Percentiles rank a stretch among this genome's conserved stretches.
Conservation (phyloP, 2,329 filamentous ascomycete genomes). For the Colletotrichum brevisporum region DNA sequence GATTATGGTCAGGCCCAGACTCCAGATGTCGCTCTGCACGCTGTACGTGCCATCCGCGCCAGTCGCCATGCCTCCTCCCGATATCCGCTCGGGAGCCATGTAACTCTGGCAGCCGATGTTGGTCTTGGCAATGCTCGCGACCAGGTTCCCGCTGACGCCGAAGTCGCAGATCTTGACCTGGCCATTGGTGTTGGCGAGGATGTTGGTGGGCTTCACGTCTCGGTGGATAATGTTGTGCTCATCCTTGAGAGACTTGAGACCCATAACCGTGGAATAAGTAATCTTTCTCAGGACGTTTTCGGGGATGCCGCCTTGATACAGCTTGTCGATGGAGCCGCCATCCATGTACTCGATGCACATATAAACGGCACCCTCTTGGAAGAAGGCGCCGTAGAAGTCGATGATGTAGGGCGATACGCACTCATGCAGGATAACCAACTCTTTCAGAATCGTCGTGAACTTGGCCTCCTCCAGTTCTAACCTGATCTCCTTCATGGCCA, state of each 20-base stretch:
- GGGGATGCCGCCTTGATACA: conserved; percentile 91
- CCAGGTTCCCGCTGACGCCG: conserved; percentile 94
- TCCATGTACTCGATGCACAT: conserved; percentile 99
- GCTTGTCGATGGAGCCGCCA: conserved; percentile 95
- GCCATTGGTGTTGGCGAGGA: conserved; percentile 88
- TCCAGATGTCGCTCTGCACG: conserved; percentile 99
- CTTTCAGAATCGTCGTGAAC: conserved; percentile 97
- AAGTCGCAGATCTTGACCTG: conserved; percentile 99
- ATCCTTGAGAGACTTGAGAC: conserved; percentile 93
- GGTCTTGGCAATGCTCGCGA: conserved; percentile 97
- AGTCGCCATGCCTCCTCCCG: conserved; percentile 83
- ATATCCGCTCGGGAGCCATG: conserved; percentile 98
- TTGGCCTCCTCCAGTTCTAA: conserved; percentile 97
- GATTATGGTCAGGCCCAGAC: conserved; percentile 91
- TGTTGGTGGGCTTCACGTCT: conserved; percentile 99
- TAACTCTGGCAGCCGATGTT: conserved; percentile 99
- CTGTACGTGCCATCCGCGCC: conserved; percentile 90
- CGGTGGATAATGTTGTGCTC: conserved; percentile 99
- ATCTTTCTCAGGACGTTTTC: conserved; percentile 92
- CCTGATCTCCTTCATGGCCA: conserved; percentile 99
- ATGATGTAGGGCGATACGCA: conserved; percentile 97
- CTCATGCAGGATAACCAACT: conserved; percentile 94
- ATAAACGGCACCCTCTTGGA: conserved; percentile 98
- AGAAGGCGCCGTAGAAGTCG: conserved; percentile 98
- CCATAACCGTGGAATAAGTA: conserved; percentile 89